Percentiles rank a stretch among this genome's conserved stretches.
Evolutionary conservation across 192 early-diverging fungal genomes (phyloP).

Genomic region (Backusella sp.): DNA sequence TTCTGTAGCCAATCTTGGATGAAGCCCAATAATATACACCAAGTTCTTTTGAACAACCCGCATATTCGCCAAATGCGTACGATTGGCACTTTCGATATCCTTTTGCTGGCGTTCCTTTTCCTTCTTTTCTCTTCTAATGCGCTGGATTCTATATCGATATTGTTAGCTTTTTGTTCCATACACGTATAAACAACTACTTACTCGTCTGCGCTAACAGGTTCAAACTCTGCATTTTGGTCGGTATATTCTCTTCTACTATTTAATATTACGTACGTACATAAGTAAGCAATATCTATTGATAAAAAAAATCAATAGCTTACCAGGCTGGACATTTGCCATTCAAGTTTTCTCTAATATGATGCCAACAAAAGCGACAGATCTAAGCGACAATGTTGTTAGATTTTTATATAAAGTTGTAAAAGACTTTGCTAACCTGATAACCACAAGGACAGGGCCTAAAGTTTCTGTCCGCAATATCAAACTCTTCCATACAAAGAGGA

Average conservation of each 20-base stretch:
- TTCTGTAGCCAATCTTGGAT: conserved; percentile 81
- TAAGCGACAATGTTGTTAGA: conserved; percentile 32
- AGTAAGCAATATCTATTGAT: background rate
- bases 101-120: conserved; percentile 89
- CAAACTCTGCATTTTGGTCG: conserved; percentile 86
- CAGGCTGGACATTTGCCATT: conserved; percentile 95
- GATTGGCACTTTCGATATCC: conserved; percentile 79
- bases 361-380: conserved; percentile 98
- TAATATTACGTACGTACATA: background rate
- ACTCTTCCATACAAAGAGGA: conserved; percentile 98
- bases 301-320: background rate
- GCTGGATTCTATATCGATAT: conserved; percentile 40
- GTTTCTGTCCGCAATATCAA: conserved; percentile 93
- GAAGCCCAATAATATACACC: conserved; percentile 95
- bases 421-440: conserved; percentile 75
- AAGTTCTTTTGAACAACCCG: conserved; percentile 97
- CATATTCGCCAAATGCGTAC: conserved; percentile 81
- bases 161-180: too few species aligned
- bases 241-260: conserved; percentile 80
- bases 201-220: conserved; percentile 89
- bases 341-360: conserved; percentile 91
- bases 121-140: conserved; percentile 74
- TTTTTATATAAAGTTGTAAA: background rate
- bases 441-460: conserved; percentile 98
- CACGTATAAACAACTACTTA: conserved; percentile 12